Conservation (phyloP, 179 eudicot genomes). For the Corrigiola litoralis region DNA sequence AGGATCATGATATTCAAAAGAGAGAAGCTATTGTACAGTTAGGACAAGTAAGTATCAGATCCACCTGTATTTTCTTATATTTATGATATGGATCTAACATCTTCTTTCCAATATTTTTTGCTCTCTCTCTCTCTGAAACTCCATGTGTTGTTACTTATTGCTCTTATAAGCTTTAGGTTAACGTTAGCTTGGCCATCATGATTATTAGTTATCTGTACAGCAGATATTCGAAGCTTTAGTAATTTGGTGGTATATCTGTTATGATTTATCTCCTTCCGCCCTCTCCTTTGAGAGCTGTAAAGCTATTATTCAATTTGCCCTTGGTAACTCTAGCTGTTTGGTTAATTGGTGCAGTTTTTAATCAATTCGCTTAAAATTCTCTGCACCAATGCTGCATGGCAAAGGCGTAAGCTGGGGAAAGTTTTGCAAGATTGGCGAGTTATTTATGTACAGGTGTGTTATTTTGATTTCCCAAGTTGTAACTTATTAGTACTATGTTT, state of each 20-base stretch:
- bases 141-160: background rate
- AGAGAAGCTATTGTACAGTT: conserved; percentile 67
- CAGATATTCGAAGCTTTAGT: background rate
- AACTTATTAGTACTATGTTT: too few relatives aligned
- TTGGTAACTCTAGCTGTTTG: conserved; percentile 14
- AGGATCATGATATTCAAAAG: conserved; percentile 67
- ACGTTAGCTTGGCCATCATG: background rate
- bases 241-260: conserved; percentile 5
- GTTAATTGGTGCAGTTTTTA: conserved; percentile 53
- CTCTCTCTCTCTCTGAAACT: background rate
- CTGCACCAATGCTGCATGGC: conserved; percentile 96
- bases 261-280: background rate
- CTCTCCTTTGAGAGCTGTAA: background rate
- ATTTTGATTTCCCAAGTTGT: conserved; percentile 3
- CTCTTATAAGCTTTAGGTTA: background rate
- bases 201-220: background rate
- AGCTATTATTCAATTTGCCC: background rate
- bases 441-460: conserved; percentile 69
- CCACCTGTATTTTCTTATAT: background rate
- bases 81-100: background rate
- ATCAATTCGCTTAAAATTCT: conserved; percentile 71
- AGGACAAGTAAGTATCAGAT: conserved; percentile 58
- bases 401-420: conserved; percentile 98
- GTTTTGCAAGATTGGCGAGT: conserved; percentile 95
- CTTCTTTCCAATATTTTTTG: background rate